Percentiles rank a stretch among this genome's conserved stretches.
Evolutionary conservation across 306 rosid genomes (phyloP).

Genomic region (Vigna mungo): DNA sequence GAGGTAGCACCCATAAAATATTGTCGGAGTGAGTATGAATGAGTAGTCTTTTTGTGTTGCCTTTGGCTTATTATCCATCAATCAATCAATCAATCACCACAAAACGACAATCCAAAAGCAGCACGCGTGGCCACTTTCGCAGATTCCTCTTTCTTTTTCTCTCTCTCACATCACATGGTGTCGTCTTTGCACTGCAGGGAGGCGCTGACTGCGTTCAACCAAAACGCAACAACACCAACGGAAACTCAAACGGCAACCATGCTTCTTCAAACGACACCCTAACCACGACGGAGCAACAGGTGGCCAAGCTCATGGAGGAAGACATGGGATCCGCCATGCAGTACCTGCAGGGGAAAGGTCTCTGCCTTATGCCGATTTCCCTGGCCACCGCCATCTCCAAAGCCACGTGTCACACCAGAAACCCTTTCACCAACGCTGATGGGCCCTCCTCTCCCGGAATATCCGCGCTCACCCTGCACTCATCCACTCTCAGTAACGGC

Average conservation of each 20-base stretch:
- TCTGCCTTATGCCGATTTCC: constrained; percentile 98
- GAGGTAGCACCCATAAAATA: constrained; percentile 34
- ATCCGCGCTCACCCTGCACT: constrained; percentile 82
- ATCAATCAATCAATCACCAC: constrained; percentile 46
- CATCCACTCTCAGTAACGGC: constrained; percentile 61
- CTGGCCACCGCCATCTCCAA: constrained; percentile 91
- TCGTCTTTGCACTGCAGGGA: constrained; percentile 51
- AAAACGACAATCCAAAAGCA: constrained; percentile 78
- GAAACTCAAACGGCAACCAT: constrained; percentile 65
- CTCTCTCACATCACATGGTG: constrained; percentile 24
- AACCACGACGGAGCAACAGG: constrained; percentile 90
- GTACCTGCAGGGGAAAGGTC: constrained; percentile 93
- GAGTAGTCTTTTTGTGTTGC: constrained; percentile 19
- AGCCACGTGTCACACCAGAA: constrained; percentile 82
- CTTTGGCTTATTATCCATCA: constrained; percentile 30
- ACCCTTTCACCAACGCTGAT: constrained; percentile 65
- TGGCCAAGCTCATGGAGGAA: constrained; percentile 92
- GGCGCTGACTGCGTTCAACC: constrained; percentile 77
- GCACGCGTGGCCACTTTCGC: constrained; percentile 87
- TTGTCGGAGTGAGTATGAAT: constrained; percentile 36
- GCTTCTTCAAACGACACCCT: constrained; percentile 66
- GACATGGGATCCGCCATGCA: constrained; percentile 99
- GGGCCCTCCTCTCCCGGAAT: constrained; percentile 90
- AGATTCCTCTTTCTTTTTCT: constrained; percentile 60
- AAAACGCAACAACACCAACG: constrained; percentile 33